These are phyloP conservation scores for Monosporascus sp. DNA, from an alignment of 2,329 filamentous ascomycete species.

Conservation along the genomic window DNA sequence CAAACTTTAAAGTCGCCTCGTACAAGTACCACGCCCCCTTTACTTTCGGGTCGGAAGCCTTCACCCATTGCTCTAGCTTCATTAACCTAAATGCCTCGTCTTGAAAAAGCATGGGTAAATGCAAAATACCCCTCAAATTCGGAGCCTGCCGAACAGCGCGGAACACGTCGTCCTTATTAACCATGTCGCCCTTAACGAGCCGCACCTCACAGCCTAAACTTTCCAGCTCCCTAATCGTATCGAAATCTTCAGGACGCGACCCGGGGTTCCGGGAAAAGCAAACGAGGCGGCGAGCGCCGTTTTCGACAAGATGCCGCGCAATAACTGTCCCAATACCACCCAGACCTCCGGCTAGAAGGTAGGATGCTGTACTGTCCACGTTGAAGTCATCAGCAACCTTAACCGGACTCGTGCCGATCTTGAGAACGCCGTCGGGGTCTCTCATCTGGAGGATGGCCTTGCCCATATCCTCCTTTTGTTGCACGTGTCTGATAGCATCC, in stretches of 20 bases:
- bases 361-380: too few relatives aligned
- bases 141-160: too few relatives aligned
- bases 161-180: slow-evolving; percentile 4
- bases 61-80: too few relatives aligned
- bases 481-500: neutral
- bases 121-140: too few relatives aligned
- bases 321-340: slow-evolving; percentile 32
- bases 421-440: too few relatives aligned
- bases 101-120: too few relatives aligned
- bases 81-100: too few relatives aligned
- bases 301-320: slow-evolving; percentile 26
- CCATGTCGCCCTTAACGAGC: slow-evolving; percentile 9
- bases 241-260: neutral
- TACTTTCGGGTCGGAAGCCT: too few relatives aligned
- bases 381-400: neutral
- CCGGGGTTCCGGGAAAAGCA: slow-evolving; percentile 3
- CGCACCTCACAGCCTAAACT: slow-evolving; percentile 8
- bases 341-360: slow-evolving; percentile 32
- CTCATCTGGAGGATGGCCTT: neutral
- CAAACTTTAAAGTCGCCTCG: too few relatives aligned
- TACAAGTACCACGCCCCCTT: too few relatives aligned
- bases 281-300: slow-evolving; percentile 28
- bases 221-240: slow-evolving; percentile 7
- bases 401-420: neutral
- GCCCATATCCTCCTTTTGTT: neutral